A percentile compares a stretch with the other conserved stretches of the same genome.
These are phyloP conservation scores for Acanthamoeba healyi DNA, from an alignment of 208 protist genomes.

Conservation along the genomic window DNA sequence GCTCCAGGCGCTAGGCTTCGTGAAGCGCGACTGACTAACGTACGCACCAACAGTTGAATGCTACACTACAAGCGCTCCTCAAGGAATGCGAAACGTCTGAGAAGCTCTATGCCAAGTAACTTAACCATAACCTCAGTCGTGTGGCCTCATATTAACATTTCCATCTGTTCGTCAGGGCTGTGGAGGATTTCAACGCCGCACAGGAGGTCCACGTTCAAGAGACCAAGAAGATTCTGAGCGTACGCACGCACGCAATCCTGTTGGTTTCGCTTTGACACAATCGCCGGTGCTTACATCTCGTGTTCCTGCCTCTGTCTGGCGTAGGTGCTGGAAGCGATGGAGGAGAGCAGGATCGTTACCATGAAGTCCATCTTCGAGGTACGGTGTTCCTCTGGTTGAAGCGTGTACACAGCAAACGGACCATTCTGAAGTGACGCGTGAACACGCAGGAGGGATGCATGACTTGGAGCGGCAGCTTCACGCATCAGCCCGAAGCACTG, in stretches of 20 bases:
- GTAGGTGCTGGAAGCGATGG: slow-evolving; percentile 31
- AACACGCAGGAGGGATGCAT: not conserved
- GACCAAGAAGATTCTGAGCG: slow-evolving; percentile 3
- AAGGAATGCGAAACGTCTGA: not conserved
- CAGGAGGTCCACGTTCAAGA: slow-evolving; percentile 7
- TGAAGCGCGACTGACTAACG: not conserved
- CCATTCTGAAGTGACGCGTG: not conserved
- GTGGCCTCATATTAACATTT: too few species aligned
- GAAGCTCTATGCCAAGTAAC: slow-evolving; percentile 10
- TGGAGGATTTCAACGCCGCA: not conserved
- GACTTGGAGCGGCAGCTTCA: slow-evolving; percentile 30
- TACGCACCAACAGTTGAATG: not conserved
- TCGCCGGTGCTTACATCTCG: not conserved
- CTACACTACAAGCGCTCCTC: not conserved
- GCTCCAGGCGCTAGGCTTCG: not conserved
- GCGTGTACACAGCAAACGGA: too few species aligned
- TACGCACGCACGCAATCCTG: not conserved
- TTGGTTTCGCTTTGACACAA: not conserved
- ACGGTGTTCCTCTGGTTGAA: not conserved
- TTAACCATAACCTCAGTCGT: too few species aligned
- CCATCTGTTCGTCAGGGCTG: not conserved
- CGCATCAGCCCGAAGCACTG: slow-evolving; percentile 6
- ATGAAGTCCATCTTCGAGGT: slow-evolving; percentile 48
- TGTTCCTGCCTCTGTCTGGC: too few species aligned
- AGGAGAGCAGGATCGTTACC: slow-evolving; percentile 11